Base-by-base conservation (phyloP, 306 rosid genomes). In the Abrus pulchellus region DNA sequence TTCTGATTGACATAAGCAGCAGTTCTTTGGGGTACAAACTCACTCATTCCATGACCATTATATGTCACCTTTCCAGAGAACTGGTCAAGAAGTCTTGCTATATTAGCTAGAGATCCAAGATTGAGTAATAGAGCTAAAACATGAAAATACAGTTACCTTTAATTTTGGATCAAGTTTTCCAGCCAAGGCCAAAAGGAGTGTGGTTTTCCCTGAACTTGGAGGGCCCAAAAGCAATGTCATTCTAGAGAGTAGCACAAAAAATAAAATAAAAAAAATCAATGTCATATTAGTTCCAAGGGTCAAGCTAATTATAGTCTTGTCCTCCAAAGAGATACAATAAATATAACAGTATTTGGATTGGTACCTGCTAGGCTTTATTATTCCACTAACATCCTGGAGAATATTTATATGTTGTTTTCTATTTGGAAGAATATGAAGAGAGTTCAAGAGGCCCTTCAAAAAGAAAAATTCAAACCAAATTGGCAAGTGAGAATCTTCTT, bases 161-260 rank as follows among this genome's bases (percentile, higher is more conserved):
- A 92, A 76, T 75, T 79, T 89, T n/a, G 88, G 67, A 61, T 86
- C 94, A 64, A 90, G 89, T 81, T 91, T 90, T 43, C 93, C 97
- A 2, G 97, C 89, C 82, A 94, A 84, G 49, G 97, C 91, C 55
- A 90, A 53, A 20, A 94, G 45, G 20, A 94, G 55, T 7, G 98
- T 91, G 14, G 97, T 94, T 73, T 92, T 94, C 10, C 98, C 97
- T 9, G 97, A 89, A 50, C 92, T 85, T 53, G 97, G 98, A 74
- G 97, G 93, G 28, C 97, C 98, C 84, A 94, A 68, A 76, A 92
- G 97, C 75, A 92, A 86, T 59, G 97, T 90, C 93, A 92, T 88
- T 83, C 97, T 83, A 59, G 5, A 54, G 30, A 50, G 3, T 9
- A 48, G 14, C 32, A 77, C 65, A 69, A 12, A n/a, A 28, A 62